Evolutionary conservation across 495 filamentous ascomycete species (phyloP), one percentile per base, ranked within the genome.

Genomic region (Aspergillus heteromorphus): DNA sequence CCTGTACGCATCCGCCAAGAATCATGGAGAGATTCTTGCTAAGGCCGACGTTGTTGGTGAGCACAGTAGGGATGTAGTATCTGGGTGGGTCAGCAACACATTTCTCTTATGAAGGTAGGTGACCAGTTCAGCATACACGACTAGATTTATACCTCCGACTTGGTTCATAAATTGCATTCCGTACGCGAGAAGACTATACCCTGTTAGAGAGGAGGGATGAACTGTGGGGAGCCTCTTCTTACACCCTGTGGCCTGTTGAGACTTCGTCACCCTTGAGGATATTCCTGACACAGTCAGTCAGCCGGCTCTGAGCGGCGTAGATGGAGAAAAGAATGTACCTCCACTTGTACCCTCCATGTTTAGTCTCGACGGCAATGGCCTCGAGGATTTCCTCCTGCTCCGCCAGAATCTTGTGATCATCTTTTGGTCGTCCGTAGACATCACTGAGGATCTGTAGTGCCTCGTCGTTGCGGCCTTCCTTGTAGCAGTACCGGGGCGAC

Each of bases 141-240:
- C 69, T 51, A 83, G 67, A 51, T 82, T 83, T 29, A 78, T 73
- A 17, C 81, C 82, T 19, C 59, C 56, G 11, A 70, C 55, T 42
- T 81, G 75, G 58, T 80, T 72, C 75, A 78, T 74, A 55, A 77
- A 70, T 62, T 81, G 69, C 30, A 78, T 71, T 36, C 70, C 72
- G 58, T 75, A 79, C 0, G 79, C 80, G 8, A 85, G 74, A 43
- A 78, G 59, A 7, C 58, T 61, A 34, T n/a, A 36, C 21, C 6
- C 23, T 20, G 18, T 41, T 9, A 50, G 21, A 50, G 2, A 14
- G 8, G 2, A 18, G 18, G 25, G 25, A 1, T n/a, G 14, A 9
- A 16, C n/a, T 19, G 0, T 31, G 9, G 7, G 9, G 41, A 13
- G 36, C 1, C n/a, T 8, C 1, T 25, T 53, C 49, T 49, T 53